Evolutionary conservation across 495 filamentous ascomycete species (phyloP), one percentile per base, ranked within the genome.

Genomic region (Penicillium salamii): DNA sequence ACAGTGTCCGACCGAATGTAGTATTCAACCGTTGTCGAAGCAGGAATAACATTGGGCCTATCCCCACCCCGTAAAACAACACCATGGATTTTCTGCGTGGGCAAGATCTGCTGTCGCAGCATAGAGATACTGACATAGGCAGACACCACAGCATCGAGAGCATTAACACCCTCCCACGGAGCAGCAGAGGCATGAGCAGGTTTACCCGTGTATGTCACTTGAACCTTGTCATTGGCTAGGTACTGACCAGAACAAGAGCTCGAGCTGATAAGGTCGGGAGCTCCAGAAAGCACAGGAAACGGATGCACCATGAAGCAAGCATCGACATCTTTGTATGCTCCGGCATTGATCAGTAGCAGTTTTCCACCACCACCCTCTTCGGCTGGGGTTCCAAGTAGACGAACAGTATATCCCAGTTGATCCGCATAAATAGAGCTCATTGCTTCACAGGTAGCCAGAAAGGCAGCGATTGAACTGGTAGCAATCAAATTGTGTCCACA

Each of bases 101-200:
- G 71, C 9, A 64, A 31, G 19, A 80, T 80, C 59, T 86, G 83
- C 62, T 86, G 82, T 6, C 84, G 65, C 7, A 87, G 68, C 19
- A 81, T 75, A 0, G 78, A 79, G 9, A 86, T 65, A 42, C 74
- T 76, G 35, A 82, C 82, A 61, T 86, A 88, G 0, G 78, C 75
- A 1, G 72, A 71, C 4, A 86, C 74, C 6, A 85, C 68, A 0
- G 82, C 84, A 53, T 87, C 84, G 1, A 86, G 71, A 0, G 83
- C 83, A 55, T 88, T 88, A 41, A 85, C 68, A 0, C 82, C 82
- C 20, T 78, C 66, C 82, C 83, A 86, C 0, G 83, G 84, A 11
- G 71, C 72, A 5, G 76, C 78, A 2, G 81, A 82, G 0, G 82
- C 78, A 53, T 83, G 78, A 0, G 79, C 69, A 11, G 78, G 70